Percentiles rank a stretch among this genome's conserved stretches.
These are phyloP conservation scores for Gorgonomyces haynaldii DNA, from an alignment of 192 early-diverging fungal species.

Conservation along the genomic window DNA sequence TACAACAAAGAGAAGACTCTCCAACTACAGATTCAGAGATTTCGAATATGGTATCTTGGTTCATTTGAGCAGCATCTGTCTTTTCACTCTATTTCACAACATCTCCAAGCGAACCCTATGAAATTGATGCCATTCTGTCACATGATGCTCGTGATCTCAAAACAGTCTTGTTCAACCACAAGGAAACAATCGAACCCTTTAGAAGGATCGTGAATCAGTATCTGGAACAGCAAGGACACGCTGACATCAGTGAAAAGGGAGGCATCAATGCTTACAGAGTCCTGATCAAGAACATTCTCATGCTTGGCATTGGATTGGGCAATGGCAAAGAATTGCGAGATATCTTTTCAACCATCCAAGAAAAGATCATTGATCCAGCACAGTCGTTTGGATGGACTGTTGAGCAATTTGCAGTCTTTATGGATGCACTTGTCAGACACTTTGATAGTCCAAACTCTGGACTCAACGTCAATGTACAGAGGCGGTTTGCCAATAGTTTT, in stretches of 20 bases:
- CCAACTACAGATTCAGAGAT: conserved; percentile 28
- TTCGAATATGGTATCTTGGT: conserved; percentile 28
- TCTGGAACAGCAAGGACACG: conserved; percentile 3
- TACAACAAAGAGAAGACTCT: conserved; percentile 40
- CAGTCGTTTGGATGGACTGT: conserved; percentile 8
- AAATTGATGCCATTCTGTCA: conserved; percentile 25
- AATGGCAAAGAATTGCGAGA: conserved; percentile 32
- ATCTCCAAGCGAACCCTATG: conserved; percentile 15
- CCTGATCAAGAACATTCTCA: conserved; percentile 26
- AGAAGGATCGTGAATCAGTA: conserved; percentile 3
- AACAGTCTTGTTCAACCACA: conserved; percentile 28
- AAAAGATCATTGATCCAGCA: conserved; percentile 32
- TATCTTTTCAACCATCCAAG: conserved; percentile 26
- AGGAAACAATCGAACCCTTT: conserved; percentile 31
- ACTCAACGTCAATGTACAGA: not conserved
- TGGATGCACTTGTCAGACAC: not conserved
- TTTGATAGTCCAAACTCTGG: no score
- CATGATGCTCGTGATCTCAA: conserved; percentile 36
- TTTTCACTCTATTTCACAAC: conserved; percentile 28
- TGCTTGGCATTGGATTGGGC: conserved; percentile 18
- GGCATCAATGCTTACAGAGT: conserved; percentile 17
- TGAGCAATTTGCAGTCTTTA: conserved; percentile 3
- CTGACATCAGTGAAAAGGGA: conserved; percentile 12
- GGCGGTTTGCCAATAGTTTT: not conserved
- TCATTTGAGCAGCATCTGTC: conserved; percentile 19